These are phyloP conservation scores for Onygenales sp. DNA, from an alignment of 2,329 filamentous ascomycete species.

Conservation along the genomic window DNA sequence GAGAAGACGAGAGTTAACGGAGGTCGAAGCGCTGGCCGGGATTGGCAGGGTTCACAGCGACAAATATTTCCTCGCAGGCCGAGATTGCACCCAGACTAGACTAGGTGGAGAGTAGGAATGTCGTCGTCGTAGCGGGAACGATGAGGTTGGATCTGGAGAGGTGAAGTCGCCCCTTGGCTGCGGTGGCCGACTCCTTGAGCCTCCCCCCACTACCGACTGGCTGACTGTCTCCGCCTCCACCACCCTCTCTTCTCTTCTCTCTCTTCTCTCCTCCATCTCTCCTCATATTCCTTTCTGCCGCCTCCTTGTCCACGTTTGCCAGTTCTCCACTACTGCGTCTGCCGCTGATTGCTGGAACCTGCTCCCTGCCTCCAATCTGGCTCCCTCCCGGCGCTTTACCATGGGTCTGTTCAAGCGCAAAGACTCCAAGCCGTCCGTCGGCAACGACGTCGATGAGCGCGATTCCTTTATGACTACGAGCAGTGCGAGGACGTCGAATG, in stretches of 20 bases:
- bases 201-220: constrained; percentile 1
- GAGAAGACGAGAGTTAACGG: no score
- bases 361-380: constrained; percentile 1
- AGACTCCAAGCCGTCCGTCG: constrained; percentile 31
- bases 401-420: constrained; percentile 41
- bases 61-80: no score
- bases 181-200: constrained; percentile 2
- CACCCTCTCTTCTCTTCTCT: not conserved
- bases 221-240: constrained; percentile 8
- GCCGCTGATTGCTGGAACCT: not conserved
- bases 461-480: constrained; percentile 33
- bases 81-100: no score
- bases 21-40: no score
- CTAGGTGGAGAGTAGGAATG: no score
- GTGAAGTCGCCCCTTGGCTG: constrained; percentile 3
- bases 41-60: no score
- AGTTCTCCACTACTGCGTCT: not conserved
- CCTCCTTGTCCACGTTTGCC: not conserved
- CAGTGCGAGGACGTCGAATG: constrained; percentile 34
- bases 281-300: not conserved
- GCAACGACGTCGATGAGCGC: constrained; percentile 30
- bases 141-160: no score
- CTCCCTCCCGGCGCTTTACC: constrained; percentile 26
- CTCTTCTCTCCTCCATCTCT: not conserved
- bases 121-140: no score